Evolutionary conservation across 805 yeast genomes (phyloP).

Genomic region (Starmerella vaccinii): DNA sequence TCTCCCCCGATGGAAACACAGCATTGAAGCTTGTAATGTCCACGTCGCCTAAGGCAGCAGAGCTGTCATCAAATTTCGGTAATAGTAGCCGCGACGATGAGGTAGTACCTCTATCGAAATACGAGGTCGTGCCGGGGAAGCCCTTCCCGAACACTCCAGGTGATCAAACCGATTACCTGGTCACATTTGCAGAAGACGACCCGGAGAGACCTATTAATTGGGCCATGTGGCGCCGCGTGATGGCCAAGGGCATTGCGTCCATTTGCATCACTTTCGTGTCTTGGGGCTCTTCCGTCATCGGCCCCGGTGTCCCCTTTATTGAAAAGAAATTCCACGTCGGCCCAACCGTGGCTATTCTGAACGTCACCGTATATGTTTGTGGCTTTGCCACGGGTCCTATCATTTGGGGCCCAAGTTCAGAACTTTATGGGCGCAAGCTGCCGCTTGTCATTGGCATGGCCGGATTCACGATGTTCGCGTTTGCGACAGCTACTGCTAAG

Average conservation of each 20-base stretch:
- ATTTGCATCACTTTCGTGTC: constrained; percentile 30
- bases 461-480: constrained; percentile 33
- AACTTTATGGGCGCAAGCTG: constrained; percentile 41
- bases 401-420: constrained; percentile 53
- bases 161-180: constrained; percentile 18
- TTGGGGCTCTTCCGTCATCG: constrained; percentile 40
- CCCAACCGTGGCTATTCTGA: constrained; percentile 40
- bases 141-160: constrained; percentile 22
- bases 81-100: constrained; percentile 8
- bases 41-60: not conserved
- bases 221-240: constrained; percentile 31
- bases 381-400: constrained; percentile 64
- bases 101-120: constrained; percentile 14
- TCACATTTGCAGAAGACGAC: constrained; percentile 36
- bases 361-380: constrained; percentile 49
- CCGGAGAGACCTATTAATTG: constrained; percentile 49
- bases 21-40: not conserved
- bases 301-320: constrained; percentile 33
- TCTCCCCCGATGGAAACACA: not conserved
- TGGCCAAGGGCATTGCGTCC: constrained; percentile 34
- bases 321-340: constrained; percentile 37
- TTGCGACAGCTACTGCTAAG: constrained; percentile 44
- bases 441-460: constrained; percentile 35
- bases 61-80: not conserved
- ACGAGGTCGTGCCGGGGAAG: constrained; percentile 20